Evolutionary conservation across 345 rosid genomes (phyloP).

Genomic region (Turritis glabra): DNA sequence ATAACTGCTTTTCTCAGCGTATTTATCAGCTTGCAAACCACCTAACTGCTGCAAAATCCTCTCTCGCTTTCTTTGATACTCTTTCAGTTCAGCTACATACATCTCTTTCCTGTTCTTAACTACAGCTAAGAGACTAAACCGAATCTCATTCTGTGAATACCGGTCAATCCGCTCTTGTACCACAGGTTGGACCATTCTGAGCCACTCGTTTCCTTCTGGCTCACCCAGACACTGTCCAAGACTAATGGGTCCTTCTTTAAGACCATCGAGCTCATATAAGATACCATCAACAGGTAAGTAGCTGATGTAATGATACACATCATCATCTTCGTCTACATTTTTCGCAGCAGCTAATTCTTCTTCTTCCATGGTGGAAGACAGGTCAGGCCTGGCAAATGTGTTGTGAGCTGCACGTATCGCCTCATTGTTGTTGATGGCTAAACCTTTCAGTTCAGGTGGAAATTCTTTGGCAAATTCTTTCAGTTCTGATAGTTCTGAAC

Average conservation of each 20-base stretch:
- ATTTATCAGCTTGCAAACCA: constrained; percentile 55
- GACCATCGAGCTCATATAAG: constrained; percentile 40
- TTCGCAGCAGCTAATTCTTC: constrained; percentile 25
- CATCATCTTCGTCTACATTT: constrained; percentile 30
- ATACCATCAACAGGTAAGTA: constrained; percentile 40
- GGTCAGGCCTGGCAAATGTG: constrained; percentile 36
- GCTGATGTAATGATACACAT: constrained; percentile 43
- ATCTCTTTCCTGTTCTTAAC: constrained; percentile 42
- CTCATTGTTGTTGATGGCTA: constrained; percentile 44
- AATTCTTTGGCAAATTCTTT: constrained; percentile 39
- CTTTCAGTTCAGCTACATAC: constrained; percentile 39
- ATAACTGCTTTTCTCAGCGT: constrained; percentile 38
- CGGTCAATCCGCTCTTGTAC: constrained; percentile 36
- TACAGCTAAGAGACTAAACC: constrained; percentile 38
- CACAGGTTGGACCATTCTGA: constrained; percentile 36
- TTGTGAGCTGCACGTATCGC: constrained; percentile 43
- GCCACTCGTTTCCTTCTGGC: constrained; percentile 37
- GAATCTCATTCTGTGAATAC: constrained; percentile 31
- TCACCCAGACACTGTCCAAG: constrained; percentile 39
- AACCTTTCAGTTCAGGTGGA: constrained; percentile 42
- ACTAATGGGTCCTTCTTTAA: constrained; percentile 43
- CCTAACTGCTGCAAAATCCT: constrained; percentile 42
- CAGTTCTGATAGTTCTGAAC: constrained; percentile 34
- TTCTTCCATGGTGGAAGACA: constrained; percentile 29
- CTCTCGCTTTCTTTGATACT: constrained; percentile 38